Evolutionary conservation across 768 basidiomycete species (phyloP), one percentile per base, ranked within the genome.

Genomic region (Cantharellus cinnabarinus): DNA sequence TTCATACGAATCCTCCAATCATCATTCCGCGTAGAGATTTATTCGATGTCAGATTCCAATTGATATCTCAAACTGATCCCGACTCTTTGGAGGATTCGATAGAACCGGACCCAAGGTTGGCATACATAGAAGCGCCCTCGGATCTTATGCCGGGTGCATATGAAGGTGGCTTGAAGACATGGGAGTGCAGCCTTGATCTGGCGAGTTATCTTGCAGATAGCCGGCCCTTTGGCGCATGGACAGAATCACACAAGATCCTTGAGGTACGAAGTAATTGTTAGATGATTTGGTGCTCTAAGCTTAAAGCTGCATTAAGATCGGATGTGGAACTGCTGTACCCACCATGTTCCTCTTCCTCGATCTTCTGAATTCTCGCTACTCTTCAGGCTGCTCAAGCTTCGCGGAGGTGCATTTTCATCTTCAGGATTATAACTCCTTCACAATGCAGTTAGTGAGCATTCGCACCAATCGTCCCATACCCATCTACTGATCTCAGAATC

Each of bases 151-250:
- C 90, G 2, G 83, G 90, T 1, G 75, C 90, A 0, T 98, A 99
- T 64, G 94, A 99, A 71, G 94, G 94, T 29, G 94, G 94, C 3
- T 68, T 98, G 57, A 97, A 98, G 70, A 97, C 91, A 2, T 99
- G 94, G 94, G 94, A 99, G 68, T 94, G 89, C 64, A 85, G 87
- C 54, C 70, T 91, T 10, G 94, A 98, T 68, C 74, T 98, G 2
- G 86, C 85, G 0, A 74, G 78, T 41, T 83, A 82, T 42, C 53
- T 71, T 44, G 58, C 60, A 64, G 20, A 29, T 29, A 29, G 20
- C 20, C 20, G 20, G 20, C 20, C 20, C 20, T 29, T 29, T 29
- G 20, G 20, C 20, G 20, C 71, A 87, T 7, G 14, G 34, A 10
- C 34, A 54, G 14, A 37, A 10, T 10, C 14, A 57, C 7, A 14